A percentile compares a stretch with the other conserved stretches of the same genome.
These are phyloP conservation scores for Fusarium sp. DNA, from an alignment of 2,329 filamentous ascomycete genomes.

Conservation along the genomic window DNA sequence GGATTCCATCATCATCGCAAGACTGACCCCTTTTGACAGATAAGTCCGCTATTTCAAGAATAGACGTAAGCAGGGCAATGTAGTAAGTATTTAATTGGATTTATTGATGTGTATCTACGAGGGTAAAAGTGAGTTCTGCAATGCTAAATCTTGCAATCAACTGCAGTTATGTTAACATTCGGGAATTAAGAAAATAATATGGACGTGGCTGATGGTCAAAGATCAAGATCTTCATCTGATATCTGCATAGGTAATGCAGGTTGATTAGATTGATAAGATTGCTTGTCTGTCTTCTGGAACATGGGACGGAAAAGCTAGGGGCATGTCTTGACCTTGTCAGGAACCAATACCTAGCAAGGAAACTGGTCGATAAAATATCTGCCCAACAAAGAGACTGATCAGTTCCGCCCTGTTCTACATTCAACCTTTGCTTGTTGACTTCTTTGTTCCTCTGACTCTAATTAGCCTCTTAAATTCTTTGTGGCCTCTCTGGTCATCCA, in stretches of 20 bases:
- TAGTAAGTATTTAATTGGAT: background rate
- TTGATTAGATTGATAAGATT: slow-evolving; percentile 50
- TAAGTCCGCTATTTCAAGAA: background rate
- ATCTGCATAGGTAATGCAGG: slow-evolving; percentile 25
- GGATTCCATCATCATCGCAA: slow-evolving; percentile 39
- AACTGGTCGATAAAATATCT: background rate
- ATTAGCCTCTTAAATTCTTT: background rate
- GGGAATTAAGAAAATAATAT: background rate
- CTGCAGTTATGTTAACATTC: background rate
- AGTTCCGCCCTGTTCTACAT: background rate
- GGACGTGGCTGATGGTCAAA: slow-evolving; percentile 6
- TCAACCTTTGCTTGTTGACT: background rate
- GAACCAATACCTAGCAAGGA: background rate
- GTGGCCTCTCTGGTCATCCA: background rate
- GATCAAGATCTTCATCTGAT: slow-evolving; percentile 42
- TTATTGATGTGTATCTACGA: background rate
- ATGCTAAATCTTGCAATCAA: background rate
- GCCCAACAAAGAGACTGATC: background rate
- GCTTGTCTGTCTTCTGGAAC: slow-evolving; percentile 29
- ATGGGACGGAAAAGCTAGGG: slow-evolving; percentile 26
- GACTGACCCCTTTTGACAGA: slow-evolving; percentile 23
- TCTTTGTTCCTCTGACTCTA: background rate
- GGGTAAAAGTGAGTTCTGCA: background rate
- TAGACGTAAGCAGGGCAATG: slow-evolving; percentile 3
- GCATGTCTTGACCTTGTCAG: slow-evolving; percentile 10